A percentile compares a stretch with the other conserved stretches of the same genome.
Conservation (phyloP, 805 yeast species). For the Phaffomyces opuntiae region DNA sequence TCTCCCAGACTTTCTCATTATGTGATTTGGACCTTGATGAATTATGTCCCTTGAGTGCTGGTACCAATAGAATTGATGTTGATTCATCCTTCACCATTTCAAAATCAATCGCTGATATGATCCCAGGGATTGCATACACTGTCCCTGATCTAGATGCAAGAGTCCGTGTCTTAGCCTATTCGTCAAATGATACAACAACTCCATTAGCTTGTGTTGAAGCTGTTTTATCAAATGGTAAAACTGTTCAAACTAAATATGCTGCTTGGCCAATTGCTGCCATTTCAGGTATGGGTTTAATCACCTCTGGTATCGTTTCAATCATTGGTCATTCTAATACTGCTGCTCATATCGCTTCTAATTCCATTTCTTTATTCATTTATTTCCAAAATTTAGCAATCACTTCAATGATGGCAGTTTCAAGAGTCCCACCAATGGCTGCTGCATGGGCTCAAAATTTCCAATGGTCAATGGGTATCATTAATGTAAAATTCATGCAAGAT, state of each 20-base stretch:
- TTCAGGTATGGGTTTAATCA: constrained; percentile 79
- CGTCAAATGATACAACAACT: constrained; percentile 36
- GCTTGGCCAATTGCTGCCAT: constrained; percentile 92
- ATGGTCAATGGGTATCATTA: constrained; percentile 92
- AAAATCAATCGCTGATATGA: constrained; percentile 33
- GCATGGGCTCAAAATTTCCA: constrained; percentile 90
- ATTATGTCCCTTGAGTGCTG: constrained; percentile 81
- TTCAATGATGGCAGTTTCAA: constrained; percentile 76
- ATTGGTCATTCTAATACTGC: constrained; percentile 88
- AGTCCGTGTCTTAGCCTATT: constrained; percentile 65
- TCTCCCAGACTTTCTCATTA: constrained; percentile 48
- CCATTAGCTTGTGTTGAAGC: constrained; percentile 93
- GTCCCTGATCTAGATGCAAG: constrained; percentile 93
- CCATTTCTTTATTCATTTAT: constrained; percentile 75
- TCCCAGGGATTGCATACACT: constrained; percentile 84
- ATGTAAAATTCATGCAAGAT: constrained; percentile 74
- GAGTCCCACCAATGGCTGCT: constrained; percentile 86
- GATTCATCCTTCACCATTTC: constrained; percentile 40
- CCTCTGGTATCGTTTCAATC: constrained; percentile 76
- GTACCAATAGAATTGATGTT: constrained; percentile 82
- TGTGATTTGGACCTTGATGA: constrained; percentile 54
- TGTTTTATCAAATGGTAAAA: constrained; percentile 75
- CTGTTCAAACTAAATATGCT: constrained; percentile 88
- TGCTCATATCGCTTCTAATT: constrained; percentile 80
- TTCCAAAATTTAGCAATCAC: constrained; percentile 85